Percentiles rank a stretch among this genome's conserved stretches.
These are phyloP conservation scores for Periconia digitata DNA, from an alignment of 2,329 filamentous ascomycete species.

Conservation along the genomic window DNA sequence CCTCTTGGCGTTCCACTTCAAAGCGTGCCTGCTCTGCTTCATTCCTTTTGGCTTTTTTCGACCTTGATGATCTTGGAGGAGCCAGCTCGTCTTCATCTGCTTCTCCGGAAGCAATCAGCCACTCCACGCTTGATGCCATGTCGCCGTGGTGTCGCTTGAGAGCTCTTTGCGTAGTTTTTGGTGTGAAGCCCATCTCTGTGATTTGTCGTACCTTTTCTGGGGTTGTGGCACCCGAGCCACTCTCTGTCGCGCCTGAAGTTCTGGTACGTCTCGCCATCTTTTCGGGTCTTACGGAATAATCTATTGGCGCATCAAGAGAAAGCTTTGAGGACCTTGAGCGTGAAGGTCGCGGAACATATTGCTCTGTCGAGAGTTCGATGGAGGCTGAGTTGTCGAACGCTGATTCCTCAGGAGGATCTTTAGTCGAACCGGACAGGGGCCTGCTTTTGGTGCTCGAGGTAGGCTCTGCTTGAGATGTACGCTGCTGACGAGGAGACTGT, in stretches of 20 bases:
- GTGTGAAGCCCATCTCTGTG: conserved; percentile 41
- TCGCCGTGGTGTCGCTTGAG: conserved; percentile 30
- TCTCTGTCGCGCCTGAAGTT: conserved; percentile 16
- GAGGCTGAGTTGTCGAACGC: no score
- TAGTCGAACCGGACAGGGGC: conserved; percentile 4
- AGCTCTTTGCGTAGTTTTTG: conserved; percentile 27
- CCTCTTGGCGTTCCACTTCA: not conserved
- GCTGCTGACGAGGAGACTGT: conserved; percentile 1
- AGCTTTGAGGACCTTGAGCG: conserved; percentile 38
- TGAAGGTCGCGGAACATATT: conserved; percentile 40
- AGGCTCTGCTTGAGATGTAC: conserved; percentile 7
- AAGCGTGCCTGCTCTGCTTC: not conserved
- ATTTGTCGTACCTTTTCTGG: conserved; percentile 35
- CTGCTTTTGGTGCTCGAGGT: conserved; percentile 4
- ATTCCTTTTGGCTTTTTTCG: conserved; percentile 4
- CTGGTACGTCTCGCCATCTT: conserved; percentile 27
- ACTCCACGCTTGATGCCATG: conserved; percentile 32
- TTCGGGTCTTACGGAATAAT: conserved; percentile 35
- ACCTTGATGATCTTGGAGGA: conserved; percentile 15
- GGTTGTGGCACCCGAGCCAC: conserved; percentile 13
- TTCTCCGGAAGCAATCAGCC: conserved; percentile 30
- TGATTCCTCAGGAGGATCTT: conserved; percentile 29
- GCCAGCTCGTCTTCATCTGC: conserved; percentile 33
- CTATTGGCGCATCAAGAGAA: conserved; percentile 20
- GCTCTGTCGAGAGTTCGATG: conserved; percentile 32